phyloP scores from a whole-genome alignment of 2,329 filamentous ascomycete species.

The Capronia americana region DNA sequence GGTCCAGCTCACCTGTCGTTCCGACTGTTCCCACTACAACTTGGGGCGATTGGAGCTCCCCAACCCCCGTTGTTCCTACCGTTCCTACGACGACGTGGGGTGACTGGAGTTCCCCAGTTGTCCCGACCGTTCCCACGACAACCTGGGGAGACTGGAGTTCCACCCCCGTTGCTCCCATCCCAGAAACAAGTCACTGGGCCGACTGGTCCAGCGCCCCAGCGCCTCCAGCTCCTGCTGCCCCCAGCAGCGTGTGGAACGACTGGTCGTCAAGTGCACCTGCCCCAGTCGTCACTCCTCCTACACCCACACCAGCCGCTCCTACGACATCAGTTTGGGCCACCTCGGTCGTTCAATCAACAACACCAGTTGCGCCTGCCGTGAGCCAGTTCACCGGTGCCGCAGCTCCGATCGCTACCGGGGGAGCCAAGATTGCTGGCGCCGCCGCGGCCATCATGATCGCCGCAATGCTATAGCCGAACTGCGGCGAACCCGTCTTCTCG shows the following conservation, averaged over 20 bases:
- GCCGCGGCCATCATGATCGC: constrained; percentile 32
- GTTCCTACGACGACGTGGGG: constrained; percentile 12
- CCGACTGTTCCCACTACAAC: neutral
- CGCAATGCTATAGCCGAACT: constrained; percentile 26
- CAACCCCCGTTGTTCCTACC: constrained; percentile 1
- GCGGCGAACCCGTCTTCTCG: constrained; percentile 13
- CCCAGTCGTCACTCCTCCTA: constrained; percentile 4
- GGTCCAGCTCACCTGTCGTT: neutral
- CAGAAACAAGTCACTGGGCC: constrained; percentile 15
- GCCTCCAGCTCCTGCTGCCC: constrained; percentile 4
- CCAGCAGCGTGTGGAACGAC: constrained; percentile 26
- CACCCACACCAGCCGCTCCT: constrained; percentile 18
- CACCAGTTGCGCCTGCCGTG: constrained; percentile 26
- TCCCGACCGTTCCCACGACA: constrained; percentile 3
- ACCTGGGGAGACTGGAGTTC: constrained; percentile 22
- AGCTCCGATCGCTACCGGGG: constrained; percentile 24
- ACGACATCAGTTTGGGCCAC: constrained; percentile 9
- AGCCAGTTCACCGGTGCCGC: constrained; percentile 35
- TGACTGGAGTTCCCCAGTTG: constrained; percentile 20
- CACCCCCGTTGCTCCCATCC: constrained; percentile 14
- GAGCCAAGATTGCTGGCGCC: constrained; percentile 30
- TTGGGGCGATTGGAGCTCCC: neutral
- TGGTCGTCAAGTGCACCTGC: constrained; percentile 23
- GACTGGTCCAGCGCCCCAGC: constrained; percentile 22
- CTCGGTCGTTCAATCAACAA: constrained; percentile 20